phyloP scores from a whole-genome alignment of 768 basidiomycete genomes.

The Myochromella boudieri region DNA sequence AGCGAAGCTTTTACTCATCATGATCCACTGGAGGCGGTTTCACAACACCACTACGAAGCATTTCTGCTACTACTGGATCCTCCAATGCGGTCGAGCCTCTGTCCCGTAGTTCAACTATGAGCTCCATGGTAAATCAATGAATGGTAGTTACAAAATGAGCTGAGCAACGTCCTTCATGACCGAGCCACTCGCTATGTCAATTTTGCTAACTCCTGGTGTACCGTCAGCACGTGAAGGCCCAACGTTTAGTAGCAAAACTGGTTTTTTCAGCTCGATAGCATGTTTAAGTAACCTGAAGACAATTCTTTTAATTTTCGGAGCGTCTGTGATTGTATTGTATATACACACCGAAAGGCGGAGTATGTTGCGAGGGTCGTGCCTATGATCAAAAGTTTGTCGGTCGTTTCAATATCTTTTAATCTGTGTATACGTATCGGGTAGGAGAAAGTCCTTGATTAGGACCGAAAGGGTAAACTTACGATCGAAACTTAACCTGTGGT shows the following conservation, averaged over 20 bases:
- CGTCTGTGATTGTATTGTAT: neutral
- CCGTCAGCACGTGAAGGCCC: conserved; percentile 88
- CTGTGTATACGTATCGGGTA: conserved; percentile 30
- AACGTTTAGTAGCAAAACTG: conserved; percentile 79
- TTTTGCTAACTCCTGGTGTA: conserved; percentile 67
- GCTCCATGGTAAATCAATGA: conserved; percentile 1
- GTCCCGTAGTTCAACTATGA: conserved; percentile 1
- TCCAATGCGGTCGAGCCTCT: conserved; percentile 46
- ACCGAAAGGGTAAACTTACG: conserved; percentile 49
- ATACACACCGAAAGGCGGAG: conserved; percentile 77
- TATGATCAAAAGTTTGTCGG: conserved; percentile 73
- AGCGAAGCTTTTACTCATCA: conserved; percentile 5
- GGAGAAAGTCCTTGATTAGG: neutral
- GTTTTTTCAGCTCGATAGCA: conserved; percentile 73
- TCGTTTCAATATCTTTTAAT: conserved; percentile 52
- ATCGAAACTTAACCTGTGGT: conserved; percentile 59
- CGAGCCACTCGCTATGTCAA: conserved; percentile 74
- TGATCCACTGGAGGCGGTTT: conserved; percentile 45
- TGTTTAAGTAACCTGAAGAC: conserved; percentile 71
- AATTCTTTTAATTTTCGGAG: neutral
- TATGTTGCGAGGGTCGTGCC: conserved; percentile 94
- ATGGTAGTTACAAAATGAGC: conserved; percentile 53
- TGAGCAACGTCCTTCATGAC: conserved; percentile 68
- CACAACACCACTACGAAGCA: conserved; percentile 61
- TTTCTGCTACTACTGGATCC: conserved; percentile 46